Base-by-base conservation (phyloP, 169 alveolate species). In the Theileria annulata region DNA sequence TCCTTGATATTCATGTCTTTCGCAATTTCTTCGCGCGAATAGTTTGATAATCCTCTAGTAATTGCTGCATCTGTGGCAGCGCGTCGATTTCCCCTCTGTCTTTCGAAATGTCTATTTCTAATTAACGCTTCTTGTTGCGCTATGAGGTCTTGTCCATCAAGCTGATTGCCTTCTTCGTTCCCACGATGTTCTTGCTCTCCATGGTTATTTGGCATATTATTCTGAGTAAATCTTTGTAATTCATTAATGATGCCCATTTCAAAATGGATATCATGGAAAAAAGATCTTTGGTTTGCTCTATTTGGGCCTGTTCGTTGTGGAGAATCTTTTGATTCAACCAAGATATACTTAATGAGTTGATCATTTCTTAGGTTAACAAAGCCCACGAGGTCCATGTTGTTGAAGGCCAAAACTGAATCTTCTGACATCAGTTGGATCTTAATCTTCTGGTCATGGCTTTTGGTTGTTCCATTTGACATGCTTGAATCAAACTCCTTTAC, bases 381-480 rank as follows among this genome's bases (percentile, higher is more conserved):
- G 15, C 70, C 88, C 59, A 81, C 27, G 33, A 31, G 51, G 35
- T 81, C 66, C 56, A 49, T 23, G 58, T 59, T 66, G 56, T 74
- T 81, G 79, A 81, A 75, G 19, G 66, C 28, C 23, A 81, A 6
- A 48, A 47, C 49, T 0, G 48, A 19, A 8, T 71, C 88, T 25
- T 42, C 78, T 31, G 15, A 63, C 21, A 66, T 5, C 2, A 64
- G 33, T 37, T 54, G 27, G 1, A 81, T 25, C 28, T 42, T 56
- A 71, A 81, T 72, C 49, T 68, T 74, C 17, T 81, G 88, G 8
- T 62, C 37, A 31, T 62, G 75, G 9, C 51, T 35, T 6, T 64
- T 33, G 23, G 56, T 21, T 15, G 23, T 42, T 23, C 28, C 70
- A 0, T 35, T 3, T 31, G 30, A 47, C 28, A 42, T 33, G 19